These are phyloP conservation scores for Phytophthora macrochlamydospora DNA, from an alignment of 352 stramenopile species.

Conservation along the genomic window DNA sequence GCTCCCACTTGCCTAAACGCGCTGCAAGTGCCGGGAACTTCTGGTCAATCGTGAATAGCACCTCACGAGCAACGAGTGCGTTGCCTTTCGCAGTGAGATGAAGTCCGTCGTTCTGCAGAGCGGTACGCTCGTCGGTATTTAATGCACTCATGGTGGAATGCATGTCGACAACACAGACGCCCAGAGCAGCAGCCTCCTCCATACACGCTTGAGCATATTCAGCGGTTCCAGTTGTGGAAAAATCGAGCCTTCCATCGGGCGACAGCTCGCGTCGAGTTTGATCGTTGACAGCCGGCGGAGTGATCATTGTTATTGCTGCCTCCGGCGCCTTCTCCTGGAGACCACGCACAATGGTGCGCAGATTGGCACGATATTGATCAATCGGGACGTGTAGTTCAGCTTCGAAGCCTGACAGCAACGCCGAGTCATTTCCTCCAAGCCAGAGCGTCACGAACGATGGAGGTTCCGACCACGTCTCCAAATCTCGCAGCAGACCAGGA, in stretches of 20 bases:
- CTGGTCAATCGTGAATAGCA: constrained; percentile 26
- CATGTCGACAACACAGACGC: constrained; percentile 25
- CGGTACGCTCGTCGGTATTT: constrained; percentile 13
- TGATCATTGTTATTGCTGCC: constrained; percentile 32
- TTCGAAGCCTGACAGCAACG: constrained; percentile 36
- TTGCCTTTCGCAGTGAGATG: constrained; percentile 42
- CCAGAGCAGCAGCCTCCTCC: constrained; percentile 16
- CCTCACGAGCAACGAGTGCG: constrained; percentile 20
- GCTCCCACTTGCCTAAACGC: constrained; percentile 31
- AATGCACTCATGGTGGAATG: constrained; percentile 32
- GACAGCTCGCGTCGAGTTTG: constrained; percentile 17
- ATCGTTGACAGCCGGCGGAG: constrained; percentile 36
- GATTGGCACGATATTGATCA: constrained; percentile 43
- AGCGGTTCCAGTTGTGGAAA: constrained; percentile 30
- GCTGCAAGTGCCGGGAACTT: constrained; percentile 28
- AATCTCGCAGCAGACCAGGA: constrained; percentile 30
- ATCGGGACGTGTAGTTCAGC: constrained; percentile 51
- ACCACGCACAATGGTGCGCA: constrained; percentile 36
- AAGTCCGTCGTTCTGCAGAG: constrained; percentile 37
- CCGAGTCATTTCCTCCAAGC: constrained; percentile 71
- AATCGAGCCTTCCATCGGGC: constrained; percentile 31
- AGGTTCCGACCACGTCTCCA: constrained; percentile 24
- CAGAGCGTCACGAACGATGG: constrained; percentile 52
- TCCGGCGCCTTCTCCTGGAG: constrained; percentile 30
- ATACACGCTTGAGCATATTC: constrained; percentile 35